Conservation (phyloP, 257 asterid genomes). For the Ehretia macrophylla region DNA sequence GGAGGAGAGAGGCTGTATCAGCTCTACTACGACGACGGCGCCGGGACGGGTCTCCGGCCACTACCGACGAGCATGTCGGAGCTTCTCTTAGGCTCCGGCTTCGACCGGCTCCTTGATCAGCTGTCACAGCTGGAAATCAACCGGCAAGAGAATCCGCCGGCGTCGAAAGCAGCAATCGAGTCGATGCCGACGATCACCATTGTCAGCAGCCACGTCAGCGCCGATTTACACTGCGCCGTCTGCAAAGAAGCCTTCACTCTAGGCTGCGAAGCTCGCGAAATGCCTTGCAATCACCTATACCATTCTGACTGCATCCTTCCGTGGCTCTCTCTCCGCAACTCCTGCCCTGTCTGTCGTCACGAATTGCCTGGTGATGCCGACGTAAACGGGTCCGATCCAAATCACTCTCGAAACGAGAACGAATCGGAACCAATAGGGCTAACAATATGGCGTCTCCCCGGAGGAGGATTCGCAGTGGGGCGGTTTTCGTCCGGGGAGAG, state of each 20-base stretch:
- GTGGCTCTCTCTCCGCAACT: constrained; percentile 18
- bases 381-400: background rate
- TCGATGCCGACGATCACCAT: constrained; percentile 20
- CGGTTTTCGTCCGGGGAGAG: constrained; percentile 19
- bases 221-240: constrained; percentile 21
- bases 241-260: constrained; percentile 15
- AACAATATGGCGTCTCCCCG: constrained; percentile 20
- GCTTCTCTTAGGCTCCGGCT: constrained; percentile 18
- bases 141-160: constrained; percentile 16
- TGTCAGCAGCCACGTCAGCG: background rate
- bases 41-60: constrained; percentile 20
- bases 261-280: constrained; percentile 16
- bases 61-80: constrained; percentile 23
- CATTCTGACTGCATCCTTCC: constrained; percentile 22
- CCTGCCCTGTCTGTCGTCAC: constrained; percentile 22
- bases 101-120: constrained; percentile 22
- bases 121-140: constrained; percentile 17
- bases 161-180: constrained; percentile 21
- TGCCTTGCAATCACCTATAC: constrained; percentile 22
- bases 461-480: constrained; percentile 23
- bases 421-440: constrained; percentile 13
- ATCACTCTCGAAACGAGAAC: background rate
- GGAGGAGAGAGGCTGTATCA: constrained; percentile 13
- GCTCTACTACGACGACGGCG: constrained; percentile 24
- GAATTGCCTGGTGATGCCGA: constrained; percentile 10